Evolutionary conservation across 1,284 basidiomycete species (phyloP).

Genomic region (Heliocybe sulcata): DNA sequence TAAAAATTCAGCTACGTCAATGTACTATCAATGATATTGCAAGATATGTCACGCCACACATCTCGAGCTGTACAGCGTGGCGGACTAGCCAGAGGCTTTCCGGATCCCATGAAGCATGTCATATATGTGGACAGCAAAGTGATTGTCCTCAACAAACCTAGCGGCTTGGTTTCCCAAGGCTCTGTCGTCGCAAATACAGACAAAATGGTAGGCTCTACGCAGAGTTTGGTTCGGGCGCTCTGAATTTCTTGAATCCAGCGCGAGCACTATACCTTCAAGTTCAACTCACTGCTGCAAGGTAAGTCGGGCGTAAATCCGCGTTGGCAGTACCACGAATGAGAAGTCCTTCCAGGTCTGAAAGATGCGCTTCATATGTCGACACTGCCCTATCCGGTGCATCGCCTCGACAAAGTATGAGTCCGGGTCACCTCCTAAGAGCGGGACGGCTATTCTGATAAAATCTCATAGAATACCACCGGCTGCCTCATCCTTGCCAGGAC

Average conservation of each 20-base stretch:
- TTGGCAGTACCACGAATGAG: background rate
- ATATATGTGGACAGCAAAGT: conserved; percentile 45
- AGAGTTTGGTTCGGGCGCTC: too few relatives aligned
- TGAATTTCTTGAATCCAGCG: too few relatives aligned
- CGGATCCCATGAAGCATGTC: background rate
- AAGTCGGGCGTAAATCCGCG: background rate
- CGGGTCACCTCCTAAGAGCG: too few relatives aligned
- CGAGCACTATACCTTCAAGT: background rate
- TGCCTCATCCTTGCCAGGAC: conserved; percentile 49
- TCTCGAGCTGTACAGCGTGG: background rate
- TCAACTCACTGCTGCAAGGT: background rate
- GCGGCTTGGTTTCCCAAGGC: conserved; percentile 51
- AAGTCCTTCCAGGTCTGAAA: conserved; percentile 28
- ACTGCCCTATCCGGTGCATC: conserved; percentile 47
- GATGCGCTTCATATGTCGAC: conserved; percentile 24
- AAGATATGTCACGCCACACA: background rate
- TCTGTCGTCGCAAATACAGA: too few relatives aligned
- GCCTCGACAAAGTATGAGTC: conserved; percentile 63
- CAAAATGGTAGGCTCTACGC: too few relatives aligned
- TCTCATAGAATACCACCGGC: conserved; percentile 53
- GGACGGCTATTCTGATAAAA: background rate
- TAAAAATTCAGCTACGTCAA: too few relatives aligned
- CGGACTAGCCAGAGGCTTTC: background rate
- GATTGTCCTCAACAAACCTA: conserved; percentile 57
- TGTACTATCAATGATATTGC: too few relatives aligned